phyloP scores from a whole-genome alignment of 2,329 filamentous ascomycete species.

The Arthroderma sp. region DNA sequence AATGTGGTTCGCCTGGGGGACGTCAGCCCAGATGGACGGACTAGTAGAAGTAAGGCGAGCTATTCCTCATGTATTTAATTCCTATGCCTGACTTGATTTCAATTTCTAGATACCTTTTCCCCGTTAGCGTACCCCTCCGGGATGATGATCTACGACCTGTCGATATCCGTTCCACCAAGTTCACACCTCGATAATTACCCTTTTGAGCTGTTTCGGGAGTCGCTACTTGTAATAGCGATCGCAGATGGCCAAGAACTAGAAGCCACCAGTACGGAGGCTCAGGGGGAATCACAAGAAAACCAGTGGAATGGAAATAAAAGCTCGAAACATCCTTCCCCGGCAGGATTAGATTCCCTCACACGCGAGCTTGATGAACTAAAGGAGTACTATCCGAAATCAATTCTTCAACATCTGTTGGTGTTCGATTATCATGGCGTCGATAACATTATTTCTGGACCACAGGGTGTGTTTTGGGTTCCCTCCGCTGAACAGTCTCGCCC shows the following conservation, averaged over 20 bases:
- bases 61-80: not conserved
- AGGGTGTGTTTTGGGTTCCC: conserved; percentile 60
- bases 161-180: conserved; percentile 63
- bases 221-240: conserved; percentile 69
- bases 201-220: conserved; percentile 81
- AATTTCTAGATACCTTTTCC: conserved; percentile 69
- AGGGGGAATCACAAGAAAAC: not conserved
- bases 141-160: conserved; percentile 76
- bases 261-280: conserved; percentile 5
- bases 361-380: conserved; percentile 58
- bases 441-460: conserved; percentile 41
- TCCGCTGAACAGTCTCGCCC: conserved; percentile 53
- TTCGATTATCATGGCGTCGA: conserved; percentile 57
- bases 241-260: conserved; percentile 64
- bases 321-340: conserved; percentile 24
- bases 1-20: conserved; percentile 74
- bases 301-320: conserved; percentile 3
- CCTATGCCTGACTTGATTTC: conserved; percentile 9
- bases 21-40: conserved; percentile 69
- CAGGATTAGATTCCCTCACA: conserved; percentile 27
- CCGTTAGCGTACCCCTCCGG: conserved; percentile 77
- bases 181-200: conserved; percentile 70
- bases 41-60: conserved; percentile 57
- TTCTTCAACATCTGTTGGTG: conserved; percentile 65
- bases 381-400: conserved; percentile 59